Base-by-base conservation (phyloP, 2,329 filamentous ascomycete species). In the Verticillium tricorpus region DNA sequence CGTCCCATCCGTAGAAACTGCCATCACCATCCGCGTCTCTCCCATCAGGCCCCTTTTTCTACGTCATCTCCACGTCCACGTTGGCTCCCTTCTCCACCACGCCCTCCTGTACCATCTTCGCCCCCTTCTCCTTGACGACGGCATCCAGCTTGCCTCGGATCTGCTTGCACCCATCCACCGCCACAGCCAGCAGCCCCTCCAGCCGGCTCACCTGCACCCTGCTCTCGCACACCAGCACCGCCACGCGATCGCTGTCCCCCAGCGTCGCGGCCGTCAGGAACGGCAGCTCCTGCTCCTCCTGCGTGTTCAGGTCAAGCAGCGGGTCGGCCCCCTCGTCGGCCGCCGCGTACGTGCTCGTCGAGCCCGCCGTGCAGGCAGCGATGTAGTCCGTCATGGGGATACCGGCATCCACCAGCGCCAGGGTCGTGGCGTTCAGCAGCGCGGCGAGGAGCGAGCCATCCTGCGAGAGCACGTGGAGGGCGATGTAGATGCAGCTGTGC, bases 301-400 rank as follows among this genome's bases (percentile, higher is more conserved):
- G 81, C 19, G 81, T 83, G 73, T 94, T 96, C 34, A 96, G 77
- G 74, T 96, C 92, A 60, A 96, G 80, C 62, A 96, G 75, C 2
- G 92, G 92, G 69, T 96, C 92, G 12, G 90, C 89, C 3, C 73
- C 74, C 63, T 91, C 89, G 70, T 90, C 88, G 61, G 85, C 85
- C 1, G 82, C 80, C 0, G 85, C 80, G 67, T 89, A 85, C 0
- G 86, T 84, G 0, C 88, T 88, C 0, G 90, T 92, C 15, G 89
- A 91, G 4, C 93, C 95, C 0, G 92, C 91, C 0, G 93, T 97
- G 76, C 92, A 96, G 6, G 93, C 92, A 25, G 89, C 88, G 2
- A 98, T 85, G 72, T 97, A 96, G 72, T 96, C 92, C 2, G 88
- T 87, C 93, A 98, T 97, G 28, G 95, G 95, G 22, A 99, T 89